phyloP scores from a whole-genome alignment of 345 rosid genomes.

The Acer campestre region DNA sequence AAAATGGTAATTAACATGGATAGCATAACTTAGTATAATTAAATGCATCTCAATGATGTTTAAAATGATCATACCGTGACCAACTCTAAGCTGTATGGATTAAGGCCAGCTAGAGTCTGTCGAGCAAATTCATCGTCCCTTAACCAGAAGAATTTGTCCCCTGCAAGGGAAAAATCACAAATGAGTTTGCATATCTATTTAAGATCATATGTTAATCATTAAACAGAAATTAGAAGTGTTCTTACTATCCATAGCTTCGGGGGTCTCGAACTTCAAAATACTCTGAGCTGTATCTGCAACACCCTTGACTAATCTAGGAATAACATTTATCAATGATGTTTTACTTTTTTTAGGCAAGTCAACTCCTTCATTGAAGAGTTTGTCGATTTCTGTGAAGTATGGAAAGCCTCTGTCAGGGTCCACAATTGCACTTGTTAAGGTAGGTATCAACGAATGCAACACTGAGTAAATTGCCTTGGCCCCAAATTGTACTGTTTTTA shows the following conservation, averaged over 20 bases:
- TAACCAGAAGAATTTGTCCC: background rate
- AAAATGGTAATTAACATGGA: no score
- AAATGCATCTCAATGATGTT: background rate
- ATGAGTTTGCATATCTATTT: no score
- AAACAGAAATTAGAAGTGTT: background rate
- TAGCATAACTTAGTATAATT: background rate
- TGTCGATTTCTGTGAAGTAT: slow-evolving; percentile 62
- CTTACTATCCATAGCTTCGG: slow-evolving; percentile 51
- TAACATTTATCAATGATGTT: background rate
- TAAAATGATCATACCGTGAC: slow-evolving; percentile 41
- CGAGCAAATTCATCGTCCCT: slow-evolving; percentile 54
- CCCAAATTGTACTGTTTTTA: slow-evolving; percentile 53
- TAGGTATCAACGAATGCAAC: slow-evolving; percentile 57
- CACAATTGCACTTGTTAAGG: slow-evolving; percentile 39
- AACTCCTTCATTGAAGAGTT: slow-evolving; percentile 61
- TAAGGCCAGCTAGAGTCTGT: slow-evolving; percentile 75
- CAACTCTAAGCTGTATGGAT: slow-evolving; percentile 55
- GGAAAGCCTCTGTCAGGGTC: slow-evolving; percentile 59
- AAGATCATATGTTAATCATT: no score
- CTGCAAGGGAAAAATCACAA: no score
- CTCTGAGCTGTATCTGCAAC: slow-evolving; percentile 34
- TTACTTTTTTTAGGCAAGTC: slow-evolving; percentile 23
- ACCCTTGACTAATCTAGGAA: slow-evolving; percentile 62
- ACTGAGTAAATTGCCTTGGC: slow-evolving; percentile 62
- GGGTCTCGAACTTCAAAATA: slow-evolving; percentile 56